Evolutionary conservation across 306 rosid genomes (phyloP), one percentile per base, ranked within the genome.

Genomic region (Citrullus amarus): DNA sequence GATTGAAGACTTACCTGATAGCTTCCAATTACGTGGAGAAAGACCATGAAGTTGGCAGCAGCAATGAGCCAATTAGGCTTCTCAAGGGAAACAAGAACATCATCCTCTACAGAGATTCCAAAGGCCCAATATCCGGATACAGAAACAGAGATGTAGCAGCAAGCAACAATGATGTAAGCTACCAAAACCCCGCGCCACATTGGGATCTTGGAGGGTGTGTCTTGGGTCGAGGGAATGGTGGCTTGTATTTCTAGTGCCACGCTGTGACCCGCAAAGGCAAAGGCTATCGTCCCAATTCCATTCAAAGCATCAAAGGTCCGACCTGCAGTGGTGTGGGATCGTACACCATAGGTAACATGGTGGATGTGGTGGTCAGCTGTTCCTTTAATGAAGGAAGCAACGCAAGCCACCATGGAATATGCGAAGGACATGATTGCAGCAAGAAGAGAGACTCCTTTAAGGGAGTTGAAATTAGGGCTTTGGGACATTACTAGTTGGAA

Each of bases 211-310:
- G 97, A 91, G 8, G 93, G 88, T 3, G 1, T 78, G 16, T 89
- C 85, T 22, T 79, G 75, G 0, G 92, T 82, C 8, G 93, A 89
- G 4, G 97, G 97, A 9, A 91, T 77, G 4, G 97, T 91, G 5
- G 97, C 97, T 80, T 91, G 97, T 76, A 91, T 89, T 76, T 91
- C 97, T 8, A 87, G 15, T 3, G 34, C 86, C 48, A 91, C 97
- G 18, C 92, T 87, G 10, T 91, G 97, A 1, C 91, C 97, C 0
- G 97, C 97, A 71, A 85, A 91, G 0, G 93, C 93, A 72, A 91
- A 89, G 2, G 96, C 96, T 16, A 89, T 80, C 25, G 92, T 89
- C 46, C 96, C 93, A 8, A 89, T 80, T 7, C 88, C 96, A 10
- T 81, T 88, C 53, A 91, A 79, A 0, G 77, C 41, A n/a, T 91